Percentiles rank a stretch among this genome's conserved stretches.
These are phyloP conservation scores for Xylaria grammica DNA, from an alignment of 495 filamentous ascomycete species.

Conservation along the genomic window DNA sequence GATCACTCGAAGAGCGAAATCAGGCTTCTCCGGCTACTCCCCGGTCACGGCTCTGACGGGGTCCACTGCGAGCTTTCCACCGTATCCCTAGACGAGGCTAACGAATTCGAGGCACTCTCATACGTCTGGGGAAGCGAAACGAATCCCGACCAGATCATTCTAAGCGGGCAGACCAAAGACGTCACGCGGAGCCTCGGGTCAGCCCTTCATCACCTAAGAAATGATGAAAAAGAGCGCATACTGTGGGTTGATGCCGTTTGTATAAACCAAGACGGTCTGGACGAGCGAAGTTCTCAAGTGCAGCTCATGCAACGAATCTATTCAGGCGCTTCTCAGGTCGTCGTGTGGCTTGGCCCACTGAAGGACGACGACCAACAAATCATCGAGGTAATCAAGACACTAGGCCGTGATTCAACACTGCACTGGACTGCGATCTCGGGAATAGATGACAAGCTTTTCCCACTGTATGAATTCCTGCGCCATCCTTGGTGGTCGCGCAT, in stretches of 20 bases:
- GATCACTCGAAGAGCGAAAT: too few relatives aligned
- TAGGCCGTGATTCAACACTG: not conserved
- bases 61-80: not conserved
- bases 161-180: not conserved
- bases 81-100: not conserved
- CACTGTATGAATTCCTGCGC: not conserved
- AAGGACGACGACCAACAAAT: not conserved
- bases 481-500: not conserved
- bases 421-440: not conserved
- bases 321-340: not conserved
- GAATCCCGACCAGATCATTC: not conserved
- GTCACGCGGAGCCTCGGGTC: not conserved
- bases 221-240: not conserved
- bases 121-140: not conserved
- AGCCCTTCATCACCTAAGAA: not conserved
- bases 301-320: not conserved
- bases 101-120: not conserved
- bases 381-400: not conserved
- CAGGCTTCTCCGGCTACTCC: not conserved
- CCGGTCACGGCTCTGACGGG: not conserved
- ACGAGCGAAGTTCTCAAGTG: not conserved
- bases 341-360: not conserved
- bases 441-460: not conserved
- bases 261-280: not conserved
- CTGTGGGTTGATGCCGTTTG: not conserved